Base-by-base conservation (phyloP, 2,329 filamentous ascomycete species). In the Cladosporium sp. region DNA sequence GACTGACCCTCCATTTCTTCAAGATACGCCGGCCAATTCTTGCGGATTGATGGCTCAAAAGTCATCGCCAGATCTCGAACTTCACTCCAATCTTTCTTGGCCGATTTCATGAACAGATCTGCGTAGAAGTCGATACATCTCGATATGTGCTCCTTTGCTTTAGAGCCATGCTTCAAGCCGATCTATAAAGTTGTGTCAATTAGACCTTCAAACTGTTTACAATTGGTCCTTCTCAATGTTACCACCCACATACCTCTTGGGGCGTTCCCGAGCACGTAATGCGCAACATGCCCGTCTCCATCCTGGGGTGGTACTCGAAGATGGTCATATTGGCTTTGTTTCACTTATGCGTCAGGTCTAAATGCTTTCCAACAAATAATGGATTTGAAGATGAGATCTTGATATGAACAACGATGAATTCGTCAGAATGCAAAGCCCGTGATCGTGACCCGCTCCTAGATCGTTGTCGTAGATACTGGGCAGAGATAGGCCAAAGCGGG, bases 41-140 rank as follows among this genome's bases (percentile, higher is more conserved):
- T 61, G 37, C 73, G 67, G 1, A 83, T 73, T 0, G 75, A 70
- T 6, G 71, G 66, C 50, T 79, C 72, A 63, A 83, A 84, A 28
- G 71, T 70, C 17, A 74, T 67, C 0, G 82, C 80, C 17, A 77
- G 69, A 2, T 72, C 60, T 8, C 72, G 74, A 13, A 81, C 79
- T 36, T 75, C 62, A 0, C 67, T 60, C 80, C 80, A 82, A 42
- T 71, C 66, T 57, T 79, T 65, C 24, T 76, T 75, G 47, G 76
- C 75, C n/a, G 75, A 78, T 34, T 75, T 63, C 22, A 73, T 58
- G 67, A 82, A 82, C 44, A 81, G 73, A 2, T 61, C 60, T 0
- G 73, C 70, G 64, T 82, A 82, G 69, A 82, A 78, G 44, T 60
- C 61, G 48, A 82, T 76, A 55, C 74, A 73, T 57, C 74, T 68